These are phyloP conservation scores for Hypsizygus ulmarius DNA, from an alignment of 1,284 basidiomycete species.

Conservation along the genomic window DNA sequence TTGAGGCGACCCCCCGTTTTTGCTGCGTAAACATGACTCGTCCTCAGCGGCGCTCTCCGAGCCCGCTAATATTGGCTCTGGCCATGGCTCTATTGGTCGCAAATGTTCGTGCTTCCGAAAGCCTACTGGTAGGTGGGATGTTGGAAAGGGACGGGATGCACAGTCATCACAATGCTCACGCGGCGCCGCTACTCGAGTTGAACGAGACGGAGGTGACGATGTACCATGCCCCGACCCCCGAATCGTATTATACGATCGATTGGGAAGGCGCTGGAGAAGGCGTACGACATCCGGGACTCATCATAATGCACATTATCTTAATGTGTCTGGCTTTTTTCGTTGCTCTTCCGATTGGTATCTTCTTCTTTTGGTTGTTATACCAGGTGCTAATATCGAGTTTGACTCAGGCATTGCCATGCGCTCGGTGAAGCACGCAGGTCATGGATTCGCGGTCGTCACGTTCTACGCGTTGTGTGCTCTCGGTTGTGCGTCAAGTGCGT, in stretches of 20 bases:
- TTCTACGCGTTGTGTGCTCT: slow-evolving; percentile 59
- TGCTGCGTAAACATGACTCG: slow-evolving; percentile 11
- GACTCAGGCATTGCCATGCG: slow-evolving; percentile 71
- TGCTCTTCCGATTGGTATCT: slow-evolving; percentile 69
- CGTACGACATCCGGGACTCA: slow-evolving; percentile 58
- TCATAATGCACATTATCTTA: slow-evolving; percentile 62
- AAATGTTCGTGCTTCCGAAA: slow-evolving; percentile 16
- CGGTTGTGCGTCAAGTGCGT: slow-evolving; percentile 59
- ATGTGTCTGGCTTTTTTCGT: slow-evolving; percentile 78
- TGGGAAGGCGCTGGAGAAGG: slow-evolving; percentile 51
- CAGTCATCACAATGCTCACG: slow-evolving; percentile 45
- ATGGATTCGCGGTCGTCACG: slow-evolving; percentile 48
- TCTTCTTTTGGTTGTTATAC: slow-evolving; percentile 7
- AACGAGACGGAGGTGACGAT: slow-evolving; percentile 72
- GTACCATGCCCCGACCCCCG: slow-evolving; percentile 64
- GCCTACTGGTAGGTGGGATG: slow-evolving; percentile 9
- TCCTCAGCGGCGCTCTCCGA: slow-evolving; percentile 8
- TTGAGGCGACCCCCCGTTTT: slow-evolving; percentile 6
- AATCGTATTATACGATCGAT: slow-evolving; percentile 79
- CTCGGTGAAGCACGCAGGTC: slow-evolving; percentile 64
- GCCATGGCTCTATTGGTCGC: slow-evolving; percentile 12
- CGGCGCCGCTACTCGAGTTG: slow-evolving; percentile 52
- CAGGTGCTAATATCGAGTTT: slow-evolving; percentile 1
- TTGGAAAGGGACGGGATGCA: slow-evolving; percentile 32
- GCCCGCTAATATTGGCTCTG: slow-evolving; percentile 7